A percentile compares a stretch with the other conserved stretches of the same genome.
These are phyloP conservation scores for Helianthus tuberosus DNA, from an alignment of 129 eudicot genomes.

Conservation along the genomic window DNA sequence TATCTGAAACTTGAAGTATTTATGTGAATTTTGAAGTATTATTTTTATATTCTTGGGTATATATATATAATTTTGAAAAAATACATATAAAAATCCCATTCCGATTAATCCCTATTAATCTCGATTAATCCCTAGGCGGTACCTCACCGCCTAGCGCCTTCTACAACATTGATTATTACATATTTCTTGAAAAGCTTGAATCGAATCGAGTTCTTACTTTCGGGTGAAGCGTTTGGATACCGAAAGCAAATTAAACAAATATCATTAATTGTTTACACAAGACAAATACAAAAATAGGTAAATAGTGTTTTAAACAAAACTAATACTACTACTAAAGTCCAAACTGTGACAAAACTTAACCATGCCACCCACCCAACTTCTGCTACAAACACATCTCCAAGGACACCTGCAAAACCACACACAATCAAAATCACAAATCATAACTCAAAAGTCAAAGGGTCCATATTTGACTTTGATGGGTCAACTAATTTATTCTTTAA, in stretches of 20 bases:
- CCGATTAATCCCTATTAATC: no score
- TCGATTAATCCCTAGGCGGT: no score
- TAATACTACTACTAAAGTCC: slow-evolving; percentile 20
- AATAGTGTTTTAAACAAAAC: slow-evolving; percentile 9
- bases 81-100: no score
- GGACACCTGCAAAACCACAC: slow-evolving; percentile 20
- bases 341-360: slow-evolving; percentile 11
- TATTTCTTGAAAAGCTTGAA: neutral
- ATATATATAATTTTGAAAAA: no score
- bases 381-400: slow-evolving; percentile 21
- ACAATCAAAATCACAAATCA: neutral
- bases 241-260: neutral
- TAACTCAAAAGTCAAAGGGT: neutral
- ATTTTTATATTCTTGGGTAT: no score
- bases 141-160: no score
- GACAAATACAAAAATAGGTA: no score
- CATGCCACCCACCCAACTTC: slow-evolving; percentile 21
- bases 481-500: slow-evolving; percentile 1
- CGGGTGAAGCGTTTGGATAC: neutral
- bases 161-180: no score
- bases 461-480: slow-evolving; percentile 14
- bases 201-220: neutral
- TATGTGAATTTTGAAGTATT: no score
- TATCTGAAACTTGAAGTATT: no score
- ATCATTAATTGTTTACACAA: neutral